Percentiles rank a stretch among this genome's conserved stretches.
These are phyloP conservation scores for Brassica juncea DNA, from an alignment of 345 rosid genomes.

Conservation along the genomic window DNA sequence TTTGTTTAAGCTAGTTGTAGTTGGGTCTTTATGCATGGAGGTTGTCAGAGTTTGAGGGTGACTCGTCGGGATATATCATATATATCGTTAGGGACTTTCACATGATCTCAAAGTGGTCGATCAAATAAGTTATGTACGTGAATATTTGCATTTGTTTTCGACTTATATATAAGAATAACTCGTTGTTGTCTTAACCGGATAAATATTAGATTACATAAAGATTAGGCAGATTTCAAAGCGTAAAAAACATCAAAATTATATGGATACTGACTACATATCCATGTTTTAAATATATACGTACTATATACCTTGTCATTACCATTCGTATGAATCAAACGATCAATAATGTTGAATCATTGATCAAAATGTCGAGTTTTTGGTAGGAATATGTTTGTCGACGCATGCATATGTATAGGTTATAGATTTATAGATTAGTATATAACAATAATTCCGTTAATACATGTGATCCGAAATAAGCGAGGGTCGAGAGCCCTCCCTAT, in stretches of 20 bases:
- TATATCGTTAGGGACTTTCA: not conserved
- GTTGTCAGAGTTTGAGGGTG: not conserved
- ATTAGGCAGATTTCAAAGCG: not conserved
- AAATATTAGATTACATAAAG: too few relatives aligned
- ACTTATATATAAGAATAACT: not conserved
- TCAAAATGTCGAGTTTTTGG: conserved; percentile 9
- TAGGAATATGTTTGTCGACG: conserved; percentile 13
- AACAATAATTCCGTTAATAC: not conserved
- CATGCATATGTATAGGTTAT: not conserved
- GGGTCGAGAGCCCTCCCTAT: conserved; percentile 1
- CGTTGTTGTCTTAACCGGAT: not conserved
- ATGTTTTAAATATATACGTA: not conserved
- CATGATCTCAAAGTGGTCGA: not conserved
- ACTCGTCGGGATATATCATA: not conserved
- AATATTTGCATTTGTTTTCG: not conserved
- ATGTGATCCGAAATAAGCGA: conserved; percentile 12
- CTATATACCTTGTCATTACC: not conserved
- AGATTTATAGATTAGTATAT: not conserved
- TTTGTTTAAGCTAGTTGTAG: not conserved
- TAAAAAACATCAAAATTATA: not conserved
- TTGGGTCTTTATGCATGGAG: not conserved
- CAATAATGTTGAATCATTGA: conserved; percentile 9
- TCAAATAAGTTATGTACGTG: not conserved
- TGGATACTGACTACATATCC: not conserved
- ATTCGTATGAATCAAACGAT: not conserved